Percentiles rank a stretch among this genome's conserved stretches.
phyloP scores from a whole-genome alignment of 2,329 filamentous ascomycete species.

The Trematosphaeria pertusa region DNA sequence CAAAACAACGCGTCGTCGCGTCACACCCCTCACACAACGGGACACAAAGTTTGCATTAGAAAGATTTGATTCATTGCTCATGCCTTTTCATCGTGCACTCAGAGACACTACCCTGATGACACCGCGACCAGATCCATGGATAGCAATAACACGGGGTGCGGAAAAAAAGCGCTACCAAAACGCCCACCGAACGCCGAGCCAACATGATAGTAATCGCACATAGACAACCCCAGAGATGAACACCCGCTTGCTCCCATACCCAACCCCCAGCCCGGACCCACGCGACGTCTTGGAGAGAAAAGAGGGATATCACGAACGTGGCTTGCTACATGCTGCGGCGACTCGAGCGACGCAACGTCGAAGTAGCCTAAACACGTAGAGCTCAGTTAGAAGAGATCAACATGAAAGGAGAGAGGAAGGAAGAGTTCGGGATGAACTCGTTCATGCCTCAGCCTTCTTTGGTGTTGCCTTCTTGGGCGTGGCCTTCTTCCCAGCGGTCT shows the following conservation, averaged over 20 bases:
- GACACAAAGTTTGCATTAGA: not conserved
- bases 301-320: slow-evolving; percentile 43
- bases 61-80: not conserved
- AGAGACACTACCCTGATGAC: not conserved
- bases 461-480: slow-evolving; percentile 56
- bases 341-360: slow-evolving; percentile 10
- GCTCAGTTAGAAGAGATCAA: slow-evolving; percentile 33
- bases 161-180: not conserved
- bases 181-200: not conserved
- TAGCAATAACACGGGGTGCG: no score
- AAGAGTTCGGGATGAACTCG: slow-evolving; percentile 9
- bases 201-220: not conserved
- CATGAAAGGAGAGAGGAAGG: slow-evolving; percentile 29
- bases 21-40: no score
- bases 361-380: slow-evolving; percentile 13
- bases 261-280: not conserved
- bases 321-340: slow-evolving; percentile 15
- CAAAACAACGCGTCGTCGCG: not conserved
- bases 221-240: not conserved
- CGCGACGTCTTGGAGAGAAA: slow-evolving; percentile 21
- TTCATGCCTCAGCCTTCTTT: slow-evolving; percentile 47
- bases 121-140: no score
- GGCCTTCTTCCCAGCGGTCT: slow-evolving; percentile 51
- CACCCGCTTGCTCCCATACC: not conserved
- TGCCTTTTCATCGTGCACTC: not conserved